Evolutionary conservation across 2,329 filamentous ascomycete genomes (phyloP).

Genomic region (Alternaria gaisen): DNA sequence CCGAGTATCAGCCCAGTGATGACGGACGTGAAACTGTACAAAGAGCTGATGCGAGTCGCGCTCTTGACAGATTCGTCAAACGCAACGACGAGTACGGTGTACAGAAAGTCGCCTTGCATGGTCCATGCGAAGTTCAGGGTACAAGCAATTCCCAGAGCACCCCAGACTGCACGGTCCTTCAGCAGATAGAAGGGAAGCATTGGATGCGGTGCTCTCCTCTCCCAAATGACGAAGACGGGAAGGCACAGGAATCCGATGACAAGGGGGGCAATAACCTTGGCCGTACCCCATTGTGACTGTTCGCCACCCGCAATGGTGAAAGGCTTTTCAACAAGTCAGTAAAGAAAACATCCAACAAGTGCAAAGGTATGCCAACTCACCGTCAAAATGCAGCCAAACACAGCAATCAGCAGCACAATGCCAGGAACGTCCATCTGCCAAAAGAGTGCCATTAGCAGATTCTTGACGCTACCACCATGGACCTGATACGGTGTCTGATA

Average conservation of each 20-base stretch:
- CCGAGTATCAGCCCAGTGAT: constrained; percentile 66
- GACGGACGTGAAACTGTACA: constrained; percentile 68
- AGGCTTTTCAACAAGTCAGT: constrained; percentile 36
- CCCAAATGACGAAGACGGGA: constrained; percentile 64
- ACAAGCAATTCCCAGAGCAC: constrained; percentile 63
- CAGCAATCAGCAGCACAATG: constrained; percentile 57
- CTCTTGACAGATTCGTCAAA: constrained; percentile 66
- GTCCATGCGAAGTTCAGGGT: constrained; percentile 56
- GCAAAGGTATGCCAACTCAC: neutral
- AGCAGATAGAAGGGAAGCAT: constrained; percentile 69
- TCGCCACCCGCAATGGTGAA: constrained; percentile 64
- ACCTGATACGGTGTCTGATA: constrained; percentile 57
- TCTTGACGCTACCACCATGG: constrained; percentile 51
- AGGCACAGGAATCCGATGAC: constrained; percentile 61
- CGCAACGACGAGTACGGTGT: constrained; percentile 67
- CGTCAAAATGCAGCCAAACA: constrained; percentile 59
- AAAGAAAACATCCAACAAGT: neutral
- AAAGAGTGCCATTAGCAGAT: constrained; percentile 59
- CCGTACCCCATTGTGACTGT: constrained; percentile 59
- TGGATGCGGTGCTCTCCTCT: constrained; percentile 60
- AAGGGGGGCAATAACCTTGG: constrained; percentile 62
- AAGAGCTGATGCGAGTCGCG: constrained; percentile 67
- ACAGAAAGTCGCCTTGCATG: constrained; percentile 71
- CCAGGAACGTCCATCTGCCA: constrained; percentile 65
- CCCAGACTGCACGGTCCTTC: constrained; percentile 72